Conservation (phyloP, 148 eudicot species). For the Rhododendron simsii region DNA sequence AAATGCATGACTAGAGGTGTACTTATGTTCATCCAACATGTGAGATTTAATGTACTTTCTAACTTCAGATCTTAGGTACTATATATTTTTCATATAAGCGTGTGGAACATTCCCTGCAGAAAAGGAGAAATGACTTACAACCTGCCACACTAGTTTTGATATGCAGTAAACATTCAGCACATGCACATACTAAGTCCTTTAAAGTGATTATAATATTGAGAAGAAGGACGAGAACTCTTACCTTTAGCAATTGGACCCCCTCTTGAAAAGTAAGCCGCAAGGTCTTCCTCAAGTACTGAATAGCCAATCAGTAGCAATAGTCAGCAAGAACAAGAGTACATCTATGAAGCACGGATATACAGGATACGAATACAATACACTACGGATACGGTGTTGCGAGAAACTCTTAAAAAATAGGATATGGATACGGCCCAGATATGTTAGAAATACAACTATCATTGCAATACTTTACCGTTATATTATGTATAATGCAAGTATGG, state of each 20-base stretch:
- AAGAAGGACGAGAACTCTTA: constrained; percentile 1
- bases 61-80: background rate
- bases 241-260: constrained; percentile 91
- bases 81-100: background rate
- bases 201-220: background rate
- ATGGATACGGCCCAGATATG: background rate
- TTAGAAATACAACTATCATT: background rate
- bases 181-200: background rate
- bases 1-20: background rate
- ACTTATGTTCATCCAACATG: background rate
- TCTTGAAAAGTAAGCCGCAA: constrained; percentile 80
- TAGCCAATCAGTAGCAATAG: background rate
- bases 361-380: background rate
- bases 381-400: background rate
- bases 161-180: background rate
- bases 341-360: background rate
- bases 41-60: background rate
- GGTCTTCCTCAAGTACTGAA: constrained; percentile 78
- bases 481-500: background rate
- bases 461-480: background rate
- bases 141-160: background rate
- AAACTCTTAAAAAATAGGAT: background rate
- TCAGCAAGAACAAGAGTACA: background rate
- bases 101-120: background rate
- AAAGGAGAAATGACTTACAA: background rate